Evolutionary conservation across 306 rosid species (phyloP), one percentile per base, ranked within the genome.

Genomic region (Pyrus communis): DNA sequence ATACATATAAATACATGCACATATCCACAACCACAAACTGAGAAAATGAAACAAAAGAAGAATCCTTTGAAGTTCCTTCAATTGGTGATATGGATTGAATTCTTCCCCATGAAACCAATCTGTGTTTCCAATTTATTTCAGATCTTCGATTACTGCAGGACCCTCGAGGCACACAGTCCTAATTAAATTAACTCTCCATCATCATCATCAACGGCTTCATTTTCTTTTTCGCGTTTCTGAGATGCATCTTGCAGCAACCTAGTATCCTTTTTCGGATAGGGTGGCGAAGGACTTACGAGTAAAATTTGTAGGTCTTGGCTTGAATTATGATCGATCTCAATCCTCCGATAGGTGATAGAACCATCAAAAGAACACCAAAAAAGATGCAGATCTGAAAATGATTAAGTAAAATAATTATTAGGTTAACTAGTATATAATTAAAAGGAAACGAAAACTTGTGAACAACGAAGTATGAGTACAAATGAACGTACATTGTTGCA

Each of bases 341-440:
- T 79, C 91, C 98, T 57, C 98, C 98, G 51, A 89, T 89, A 4
- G 97, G 92, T 46, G 97, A 54, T 23, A 92, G 19, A 70, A 90
- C 19, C 89, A 89, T 90, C 77, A 94, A 79, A 45, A 78, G 42
- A 46, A 89, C 38, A 7, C 97, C 98, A 25, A 92, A 33, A 12
- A 82, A 67, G 70, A 94, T 94, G 88, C 98, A 91, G 18, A 85
- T 23, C 98, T 94, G 87, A 74, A 79, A 49, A 89, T 76, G 43
- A 76, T 75, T 8, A 73, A 79, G 64, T 78, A 7, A 27, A 35
- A 31, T 49, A 14, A 33, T 30, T 17, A 30, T 22, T 52, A 72
- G 71, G 38, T 12, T 10, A 46, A 43, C 74, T 42, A n/a, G 42
- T 11, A n/a, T n/a, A 27, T 43, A 21, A 79, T 3, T 18, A 18